Evolutionary conservation across 129 eudicot genomes (phyloP).

Genomic region (Erigeron canadensis): DNA sequence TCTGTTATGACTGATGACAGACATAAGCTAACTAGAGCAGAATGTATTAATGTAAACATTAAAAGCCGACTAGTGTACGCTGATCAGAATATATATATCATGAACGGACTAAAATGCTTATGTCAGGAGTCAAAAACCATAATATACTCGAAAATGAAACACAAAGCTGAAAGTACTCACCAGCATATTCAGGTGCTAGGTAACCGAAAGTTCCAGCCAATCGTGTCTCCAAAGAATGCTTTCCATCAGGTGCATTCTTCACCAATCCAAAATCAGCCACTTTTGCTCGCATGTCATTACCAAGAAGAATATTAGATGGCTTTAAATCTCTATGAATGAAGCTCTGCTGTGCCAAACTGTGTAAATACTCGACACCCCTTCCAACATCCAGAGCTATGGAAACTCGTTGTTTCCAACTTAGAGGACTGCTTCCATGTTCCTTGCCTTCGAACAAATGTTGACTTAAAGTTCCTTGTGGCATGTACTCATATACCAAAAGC

Average conservation of each 20-base stretch:
- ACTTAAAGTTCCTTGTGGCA: conserved; percentile 70
- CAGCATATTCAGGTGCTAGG: conserved; percentile 83
- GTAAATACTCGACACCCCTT: conserved; percentile 76
- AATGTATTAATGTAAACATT: background rate
- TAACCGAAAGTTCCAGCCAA: conserved; percentile 86
- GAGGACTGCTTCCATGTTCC: conserved; percentile 33
- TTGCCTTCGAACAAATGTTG: conserved; percentile 55
- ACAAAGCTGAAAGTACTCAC: conserved; percentile 35
- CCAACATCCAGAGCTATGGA: conserved; percentile 71
- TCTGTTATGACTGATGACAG: background rate
- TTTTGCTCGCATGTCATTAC: conserved; percentile 62
- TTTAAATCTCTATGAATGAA: conserved; percentile 77
- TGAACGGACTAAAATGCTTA: background rate
- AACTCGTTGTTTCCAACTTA: conserved; percentile 67
- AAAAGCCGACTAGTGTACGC: background rate
- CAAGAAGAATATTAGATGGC: conserved; percentile 70
- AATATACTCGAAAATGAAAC: background rate
- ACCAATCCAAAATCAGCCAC: conserved; percentile 72
- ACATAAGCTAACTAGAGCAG: background rate
- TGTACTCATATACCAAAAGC: conserved; percentile 76
- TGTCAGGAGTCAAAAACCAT: background rate
- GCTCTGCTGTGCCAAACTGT: conserved; percentile 73
- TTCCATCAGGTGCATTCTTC: conserved; percentile 57
- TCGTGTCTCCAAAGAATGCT: conserved; percentile 58
- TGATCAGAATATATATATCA: background rate